Evolutionary conservation across 129 eudicot species (phyloP).

Genomic region (Kitagawia praeruptora): DNA sequence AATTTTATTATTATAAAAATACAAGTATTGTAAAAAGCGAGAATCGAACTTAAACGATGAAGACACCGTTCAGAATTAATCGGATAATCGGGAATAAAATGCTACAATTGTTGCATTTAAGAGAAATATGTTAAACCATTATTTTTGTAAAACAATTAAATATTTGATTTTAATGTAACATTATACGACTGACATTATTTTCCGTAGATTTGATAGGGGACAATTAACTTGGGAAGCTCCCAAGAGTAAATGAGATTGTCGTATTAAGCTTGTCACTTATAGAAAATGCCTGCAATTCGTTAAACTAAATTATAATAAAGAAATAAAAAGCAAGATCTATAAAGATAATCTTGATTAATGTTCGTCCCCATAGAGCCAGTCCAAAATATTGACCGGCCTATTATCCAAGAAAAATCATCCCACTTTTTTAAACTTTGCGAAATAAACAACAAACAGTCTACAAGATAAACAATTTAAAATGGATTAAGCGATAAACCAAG

Average conservation of each 20-base stretch:
- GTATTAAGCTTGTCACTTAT: background rate
- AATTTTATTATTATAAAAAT: too few relatives aligned
- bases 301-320: background rate
- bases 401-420: background rate
- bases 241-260: background rate
- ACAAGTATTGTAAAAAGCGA: too few relatives aligned
- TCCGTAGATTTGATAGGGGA: background rate
- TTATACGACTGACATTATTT: too few relatives aligned
- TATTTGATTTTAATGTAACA: too few relatives aligned
- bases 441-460: background rate
- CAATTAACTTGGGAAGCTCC: background rate
- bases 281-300: background rate
- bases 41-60: too few relatives aligned
- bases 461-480: background rate
- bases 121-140: too few relatives aligned
- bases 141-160: too few relatives aligned
- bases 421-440: background rate
- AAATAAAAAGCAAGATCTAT: background rate
- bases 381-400: conserved; percentile 12
- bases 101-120: too few relatives aligned
- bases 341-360: conserved; percentile 6
- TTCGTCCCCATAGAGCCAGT: background rate
- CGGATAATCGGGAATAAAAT: too few relatives aligned
- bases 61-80: too few relatives aligned
- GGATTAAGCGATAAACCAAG: background rate